Base-by-base conservation (phyloP, 257 asterid genomes). In the Rhazya stricta region DNA sequence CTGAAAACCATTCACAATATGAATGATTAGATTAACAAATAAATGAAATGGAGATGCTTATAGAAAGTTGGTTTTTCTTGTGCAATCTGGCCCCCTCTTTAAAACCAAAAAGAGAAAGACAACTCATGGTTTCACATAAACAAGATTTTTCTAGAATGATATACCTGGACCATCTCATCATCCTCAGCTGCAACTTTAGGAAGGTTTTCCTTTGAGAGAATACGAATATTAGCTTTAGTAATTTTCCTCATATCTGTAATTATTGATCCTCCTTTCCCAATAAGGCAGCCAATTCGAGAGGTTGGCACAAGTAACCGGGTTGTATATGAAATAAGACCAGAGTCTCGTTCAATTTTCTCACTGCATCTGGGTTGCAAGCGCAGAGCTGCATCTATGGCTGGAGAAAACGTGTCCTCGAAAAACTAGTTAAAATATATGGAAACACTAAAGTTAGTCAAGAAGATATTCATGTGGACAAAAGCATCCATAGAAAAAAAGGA, bases 101-200 rank as follows among this genome's bases (percentile, higher is more conserved):
- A 6, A 32, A 30, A 43, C 5, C 23, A 37, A 43, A 68, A 43
- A 25, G 25, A 46, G 61, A 18, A 16, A 6, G 9, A 7, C 15
- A n/a, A 70, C 11, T 29, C 74, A 13, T 12, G 48, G 36, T 57
- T 23, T 58, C 67, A 30, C 23, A 23, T 18, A 54, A 32, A 18
- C 1, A 60, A 60, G 67, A 27, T 9, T 12, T 60, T 27, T 11
- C 67, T 29, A 15, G 67, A 62, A 25, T 21, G n/a, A 68, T 58
- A 82, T 88, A 95, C 97, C 96, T 87, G 98, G 78, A 95, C 98
- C 97, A 95, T 91, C 85, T 95, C 97, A 74, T 95, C 99, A 62
- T 92, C 98, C 57, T 84, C 91, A 63, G 96, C 78, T n/a, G 99
- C 99, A 78, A 95, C 88, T 85, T 92, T 91, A 16, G 99, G 98